Evolutionary conservation across 192 early-diverging fungal species (phyloP), one percentile per base, ranked within the genome.

Genomic region (Coemansia sp.): DNA sequence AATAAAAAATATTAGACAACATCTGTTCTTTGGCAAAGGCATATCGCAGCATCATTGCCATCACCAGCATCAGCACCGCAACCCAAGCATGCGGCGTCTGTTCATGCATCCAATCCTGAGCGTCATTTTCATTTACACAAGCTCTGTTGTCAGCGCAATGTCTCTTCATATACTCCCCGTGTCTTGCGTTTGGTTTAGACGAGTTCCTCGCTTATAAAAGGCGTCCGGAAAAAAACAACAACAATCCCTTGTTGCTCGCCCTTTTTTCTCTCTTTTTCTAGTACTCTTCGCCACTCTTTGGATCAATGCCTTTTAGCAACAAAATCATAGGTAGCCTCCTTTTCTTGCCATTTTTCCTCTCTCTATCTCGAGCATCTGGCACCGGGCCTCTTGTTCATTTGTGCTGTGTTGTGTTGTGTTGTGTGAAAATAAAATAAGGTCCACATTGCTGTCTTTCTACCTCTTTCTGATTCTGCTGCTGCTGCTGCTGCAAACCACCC

Each of bases 61-160:
- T 53, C 50, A 53, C 50, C 22, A 22, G 25, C 20, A 53, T 53
- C 50, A 53, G 44, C 44, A 45, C 8, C 32, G 32, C 32, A 32
- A 2, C 4, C 32, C 17, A 17, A 53, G 5, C 50, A 53, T 53
- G 50, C 50, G 50, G 50, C 17, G 50, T 22, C 12, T 12, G 5
- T 53, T 53, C 50, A 53, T 53, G 50, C 48, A 53, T 53, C 50
- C 50, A 53, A 53, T 53, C 50, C 50, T 53, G 20, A 22, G 50
- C 19, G 50, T 7, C 50, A 22, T n/a, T n/a, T n/a, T 49, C 32
- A 32, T 53, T 53, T 19, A 17, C 20, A 22, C 50, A 53, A 53
- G 50, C 50, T 17, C 48, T n/a, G 17, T 49, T 49, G 46, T n/a
- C 13, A 45, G 44, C 44, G 44, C 44, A 45, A 9, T 45, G 44